These are phyloP conservation scores for Termitomyces bulborhizus DNA, from an alignment of 768 basidiomycete species.

Conservation along the genomic window DNA sequence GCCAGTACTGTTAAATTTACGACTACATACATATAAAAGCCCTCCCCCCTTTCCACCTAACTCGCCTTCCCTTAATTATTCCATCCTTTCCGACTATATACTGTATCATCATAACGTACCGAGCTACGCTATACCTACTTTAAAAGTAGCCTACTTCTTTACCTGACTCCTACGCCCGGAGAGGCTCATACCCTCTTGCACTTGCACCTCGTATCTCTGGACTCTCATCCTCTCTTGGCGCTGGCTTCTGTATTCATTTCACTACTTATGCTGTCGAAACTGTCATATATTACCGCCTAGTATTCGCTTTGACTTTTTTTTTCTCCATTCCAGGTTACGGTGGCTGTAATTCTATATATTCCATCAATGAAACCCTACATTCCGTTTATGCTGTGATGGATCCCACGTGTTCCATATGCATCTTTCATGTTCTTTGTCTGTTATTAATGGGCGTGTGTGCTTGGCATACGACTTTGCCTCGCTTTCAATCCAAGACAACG, in stretches of 20 bases:
- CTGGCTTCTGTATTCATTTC: conserved; percentile 9
- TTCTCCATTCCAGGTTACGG: neutral
- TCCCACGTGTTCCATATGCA: neutral
- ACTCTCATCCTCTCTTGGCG: neutral
- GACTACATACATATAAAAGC: conserved; percentile 11
- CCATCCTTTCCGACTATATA: conserved; percentile 1
- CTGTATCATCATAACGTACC: conserved; percentile 15
- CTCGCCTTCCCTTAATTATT: conserved; percentile 6
- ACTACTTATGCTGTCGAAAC: conserved; percentile 10
- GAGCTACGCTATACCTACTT: conserved; percentile 15
- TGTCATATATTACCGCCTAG: conserved; percentile 11
- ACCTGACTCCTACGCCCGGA: conserved; percentile 5
- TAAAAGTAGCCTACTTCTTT: conserved; percentile 18
- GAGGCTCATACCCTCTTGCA: conserved; percentile 4
- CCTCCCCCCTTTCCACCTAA: neutral
- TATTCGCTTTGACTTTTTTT: conserved; percentile 7
- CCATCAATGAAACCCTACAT: neutral
- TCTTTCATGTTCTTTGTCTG: neutral
- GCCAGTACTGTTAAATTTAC: conserved; percentile 14
- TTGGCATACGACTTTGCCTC: neutral
- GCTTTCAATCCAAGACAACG: neutral
- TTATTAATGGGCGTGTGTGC: neutral
- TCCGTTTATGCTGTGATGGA: neutral
- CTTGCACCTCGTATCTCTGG: conserved; percentile 3
- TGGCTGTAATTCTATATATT: conserved; percentile 7